Percentiles rank a stretch among this genome's conserved stretches.
Conservation (phyloP, 2,329 filamentous ascomycete genomes). For the Sodiomyces alkalinus region DNA sequence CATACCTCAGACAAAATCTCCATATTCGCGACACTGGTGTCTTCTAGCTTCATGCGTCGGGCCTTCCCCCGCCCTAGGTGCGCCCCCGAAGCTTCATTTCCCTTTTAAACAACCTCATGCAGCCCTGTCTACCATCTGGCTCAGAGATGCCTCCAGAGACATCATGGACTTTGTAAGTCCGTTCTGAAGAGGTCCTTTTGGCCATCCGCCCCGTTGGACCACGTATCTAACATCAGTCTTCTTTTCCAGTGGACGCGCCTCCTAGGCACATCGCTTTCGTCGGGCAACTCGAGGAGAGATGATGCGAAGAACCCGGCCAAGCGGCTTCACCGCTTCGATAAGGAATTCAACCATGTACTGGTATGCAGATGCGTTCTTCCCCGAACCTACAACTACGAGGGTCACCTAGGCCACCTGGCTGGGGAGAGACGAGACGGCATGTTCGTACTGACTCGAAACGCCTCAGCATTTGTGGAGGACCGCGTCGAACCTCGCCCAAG, state of each 20-base stretch:
- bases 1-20: no score
- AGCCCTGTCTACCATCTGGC: slow-evolving; percentile 1
- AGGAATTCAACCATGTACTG: slow-evolving; percentile 47
- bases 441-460: neutral
- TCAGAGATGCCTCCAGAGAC: slow-evolving; percentile 29
- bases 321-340: slow-evolving; percentile 50
- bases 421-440: neutral
- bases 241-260: slow-evolving; percentile 47
- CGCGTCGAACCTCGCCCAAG: slow-evolving; percentile 42
- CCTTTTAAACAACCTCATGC: slow-evolving; percentile 3
- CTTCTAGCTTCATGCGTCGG: no score
- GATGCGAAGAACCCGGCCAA: slow-evolving; percentile 46
- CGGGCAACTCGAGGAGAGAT: slow-evolving; percentile 40
- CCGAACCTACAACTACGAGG: neutral
- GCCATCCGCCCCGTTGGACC: slow-evolving; percentile 5
- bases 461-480: slow-evolving; percentile 36
- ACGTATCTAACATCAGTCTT: slow-evolving; percentile 5
- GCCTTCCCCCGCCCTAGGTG: neutral
- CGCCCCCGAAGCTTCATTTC: neutral
- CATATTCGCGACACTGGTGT: no score
- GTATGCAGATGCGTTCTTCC: slow-evolving; percentile 20
- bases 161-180: slow-evolving; percentile 42
- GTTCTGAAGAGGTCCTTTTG: slow-evolving; percentile 2
- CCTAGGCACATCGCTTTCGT: slow-evolving; percentile 44
- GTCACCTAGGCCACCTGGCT: neutral